Percentiles rank a stretch among this genome's conserved stretches.
These are phyloP conservation scores for Puccinia brachypodii DNA, from an alignment of 1,284 basidiomycete genomes.

Conservation along the genomic window DNA sequence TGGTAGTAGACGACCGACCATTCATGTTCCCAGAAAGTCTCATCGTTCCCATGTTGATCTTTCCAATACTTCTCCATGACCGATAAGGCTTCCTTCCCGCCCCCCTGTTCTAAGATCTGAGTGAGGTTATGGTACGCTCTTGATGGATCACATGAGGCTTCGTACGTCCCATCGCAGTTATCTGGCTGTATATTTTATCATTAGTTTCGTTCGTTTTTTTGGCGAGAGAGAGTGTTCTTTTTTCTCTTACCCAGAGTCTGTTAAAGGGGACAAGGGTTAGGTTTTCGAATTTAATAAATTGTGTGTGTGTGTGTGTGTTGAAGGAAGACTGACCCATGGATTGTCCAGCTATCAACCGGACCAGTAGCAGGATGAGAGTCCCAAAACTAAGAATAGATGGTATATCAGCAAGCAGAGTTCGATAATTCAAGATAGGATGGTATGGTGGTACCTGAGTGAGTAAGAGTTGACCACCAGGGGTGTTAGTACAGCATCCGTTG, in stretches of 20 bases:
- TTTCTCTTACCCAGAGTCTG: conserved; percentile 16
- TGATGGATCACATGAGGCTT: conserved; percentile 66
- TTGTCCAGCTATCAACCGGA: conserved; percentile 70
- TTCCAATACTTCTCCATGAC: conserved; percentile 65
- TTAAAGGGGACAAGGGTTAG: neutral
- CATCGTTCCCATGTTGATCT: conserved; percentile 55
- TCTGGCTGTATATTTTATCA: conserved; percentile 31
- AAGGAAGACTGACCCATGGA: conserved; percentile 66
- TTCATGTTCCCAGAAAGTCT: conserved; percentile 56
- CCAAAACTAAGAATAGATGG: conserved; percentile 62
- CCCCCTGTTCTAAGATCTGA: conserved; percentile 65
- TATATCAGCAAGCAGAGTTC: too few species aligned
- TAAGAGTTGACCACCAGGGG: conserved; percentile 42
- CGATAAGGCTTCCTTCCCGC: conserved; percentile 63
- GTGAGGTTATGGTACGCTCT: conserved; percentile 66
- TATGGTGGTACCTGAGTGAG: conserved; percentile 37
- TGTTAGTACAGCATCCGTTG: conserved; percentile 43
- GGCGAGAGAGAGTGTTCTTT: neutral
- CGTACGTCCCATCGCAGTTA: conserved; percentile 70
- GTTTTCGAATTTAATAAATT: neutral
- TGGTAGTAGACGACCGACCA: conserved; percentile 27
- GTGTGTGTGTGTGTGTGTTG: neutral
- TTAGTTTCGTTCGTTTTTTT: neutral
- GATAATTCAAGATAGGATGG: neutral
- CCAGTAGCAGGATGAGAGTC: conserved; percentile 67